Evolutionary conservation across 257 asterid genomes (phyloP).

Genomic region (Rehmannia glutinosa): DNA sequence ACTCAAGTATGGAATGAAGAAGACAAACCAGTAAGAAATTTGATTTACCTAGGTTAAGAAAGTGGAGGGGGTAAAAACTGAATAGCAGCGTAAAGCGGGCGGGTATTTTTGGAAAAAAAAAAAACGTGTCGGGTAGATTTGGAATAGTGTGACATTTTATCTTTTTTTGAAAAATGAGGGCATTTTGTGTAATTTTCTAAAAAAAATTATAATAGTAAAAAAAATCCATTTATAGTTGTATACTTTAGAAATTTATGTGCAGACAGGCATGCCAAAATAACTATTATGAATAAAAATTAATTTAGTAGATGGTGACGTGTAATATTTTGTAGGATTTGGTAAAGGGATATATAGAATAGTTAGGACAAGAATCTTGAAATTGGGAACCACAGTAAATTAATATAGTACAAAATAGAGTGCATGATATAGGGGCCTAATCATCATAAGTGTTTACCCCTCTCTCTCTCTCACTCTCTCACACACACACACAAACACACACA

Average conservation of each 20-base stretch:
- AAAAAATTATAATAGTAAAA: too few species aligned
- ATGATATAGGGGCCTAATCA: slow-evolving; percentile 11
- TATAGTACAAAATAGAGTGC: background rate
- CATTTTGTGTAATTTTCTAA: too few species aligned
- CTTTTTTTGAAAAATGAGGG: too few species aligned
- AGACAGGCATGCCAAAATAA: background rate
- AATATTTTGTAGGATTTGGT: slow-evolving; percentile 8
- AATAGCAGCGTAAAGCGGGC: too few species aligned
- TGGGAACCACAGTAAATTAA: slow-evolving; percentile 1
- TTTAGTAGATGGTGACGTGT: background rate
- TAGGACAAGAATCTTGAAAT: slow-evolving; percentile 18
- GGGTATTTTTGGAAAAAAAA: too few species aligned
- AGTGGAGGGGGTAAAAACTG: too few species aligned
- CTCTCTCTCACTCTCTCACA: background rate
- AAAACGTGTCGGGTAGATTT: too few species aligned
- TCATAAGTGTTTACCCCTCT: background rate
- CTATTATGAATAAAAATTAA: background rate
- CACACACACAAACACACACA: background rate
- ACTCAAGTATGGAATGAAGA: too few species aligned
- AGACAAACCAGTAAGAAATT: too few species aligned
- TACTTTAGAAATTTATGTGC: background rate
- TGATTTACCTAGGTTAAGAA: too few species aligned
- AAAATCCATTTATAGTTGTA: too few species aligned
- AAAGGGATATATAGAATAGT: background rate
- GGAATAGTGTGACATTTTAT: too few species aligned